Evolutionary conservation across 148 eudicot species (phyloP), one percentile per base, ranked within the genome.

Genomic region (Spergularia bocconei): DNA sequence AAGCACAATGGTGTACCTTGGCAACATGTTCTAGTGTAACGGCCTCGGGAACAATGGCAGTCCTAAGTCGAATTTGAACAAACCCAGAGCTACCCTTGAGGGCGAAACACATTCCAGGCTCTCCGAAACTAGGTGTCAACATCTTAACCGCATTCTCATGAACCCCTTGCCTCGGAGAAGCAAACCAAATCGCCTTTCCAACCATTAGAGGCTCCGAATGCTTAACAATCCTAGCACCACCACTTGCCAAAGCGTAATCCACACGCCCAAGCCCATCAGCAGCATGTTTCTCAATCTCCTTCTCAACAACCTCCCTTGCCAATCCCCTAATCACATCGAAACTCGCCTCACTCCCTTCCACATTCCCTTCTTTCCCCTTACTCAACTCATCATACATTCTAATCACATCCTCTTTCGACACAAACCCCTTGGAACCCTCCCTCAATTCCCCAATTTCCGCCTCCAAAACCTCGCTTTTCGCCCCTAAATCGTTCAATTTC

Each of bases 31-130:
- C 97, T 60, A 95, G 73, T 1, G 97, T 95, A 23, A 95, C 51
- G 14, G 96, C 93, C 79, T 92, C 93, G 0, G 97, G 97, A 72
- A 90, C 76, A 69, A 95, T 88, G 25, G 92, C 94, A 8, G 88
- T 82, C 83, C 93, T 82, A 39, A 95, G 88, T 81, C 74, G 84
- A 33, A 95, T 84, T 57, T 77, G 69, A 73, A 92, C 92, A 87
- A 88, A 95, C 16, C 99, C 99, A 80, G 71, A 78, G 67, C 82
- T 82, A 50, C 99, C 98, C 66, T 87, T 91, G n/a, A 95, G 74
- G 4, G 99, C 84, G 59, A 95, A 92, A 84, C 97, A 92, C 72
- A 87, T 85, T 20, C 97, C 99, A 58, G 99, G 97, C 80, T 92
- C 92, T 50, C 96, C 97, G 74, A 90, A 95, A 70, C 97, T 92